A percentile compares a stretch with the other conserved stretches of the same genome.
phyloP scores from a whole-genome alignment of 2,329 filamentous ascomycete species.

The Penicillium aurantiogriseum region DNA sequence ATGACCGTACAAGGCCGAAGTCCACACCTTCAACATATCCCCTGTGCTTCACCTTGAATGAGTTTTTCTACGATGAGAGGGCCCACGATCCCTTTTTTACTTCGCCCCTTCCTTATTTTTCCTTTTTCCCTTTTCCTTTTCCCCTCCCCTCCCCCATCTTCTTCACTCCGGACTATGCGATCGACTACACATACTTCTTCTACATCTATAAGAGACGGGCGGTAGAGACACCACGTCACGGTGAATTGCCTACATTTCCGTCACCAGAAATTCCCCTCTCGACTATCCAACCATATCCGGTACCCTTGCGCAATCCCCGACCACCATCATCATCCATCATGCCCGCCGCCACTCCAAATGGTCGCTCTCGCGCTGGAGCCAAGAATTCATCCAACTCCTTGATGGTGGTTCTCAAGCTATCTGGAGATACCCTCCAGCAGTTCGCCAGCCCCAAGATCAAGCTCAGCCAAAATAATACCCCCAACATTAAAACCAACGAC shows the following conservation, averaged over 20 bases:
- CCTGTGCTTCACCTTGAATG: conserved; percentile 13
- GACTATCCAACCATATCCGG: conserved; percentile 4
- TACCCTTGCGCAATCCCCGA: neutral
- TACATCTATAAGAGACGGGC: conserved; percentile 29
- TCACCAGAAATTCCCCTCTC: conserved; percentile 8
- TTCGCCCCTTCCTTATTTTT: conserved; percentile 17
- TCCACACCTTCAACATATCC: conserved; percentile 13
- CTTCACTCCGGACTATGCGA: conserved; percentile 30
- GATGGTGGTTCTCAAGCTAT: conserved; percentile 41
- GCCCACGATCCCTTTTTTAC: conserved; percentile 29
- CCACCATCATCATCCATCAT: conserved; percentile 14
- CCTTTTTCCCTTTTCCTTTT: conserved; percentile 16
- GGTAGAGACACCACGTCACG: conserved; percentile 24
- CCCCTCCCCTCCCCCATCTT: conserved; percentile 14
- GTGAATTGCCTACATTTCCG: conserved; percentile 13
- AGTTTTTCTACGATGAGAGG: conserved; percentile 11
- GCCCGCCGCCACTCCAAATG: conserved; percentile 32
- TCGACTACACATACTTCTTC: conserved; percentile 30
- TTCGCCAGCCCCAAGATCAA: conserved; percentile 24
- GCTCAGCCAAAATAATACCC: conserved; percentile 8
- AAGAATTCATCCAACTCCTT: conserved; percentile 24
- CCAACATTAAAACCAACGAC: conserved; percentile 30
- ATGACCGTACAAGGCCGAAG: conserved; percentile 6
- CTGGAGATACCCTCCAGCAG: conserved; percentile 36
- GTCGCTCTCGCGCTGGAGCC: conserved; percentile 33